Base-by-base conservation (phyloP, 2,329 filamentous ascomycete genomes). In the Ilyonectria robusta region DNA sequence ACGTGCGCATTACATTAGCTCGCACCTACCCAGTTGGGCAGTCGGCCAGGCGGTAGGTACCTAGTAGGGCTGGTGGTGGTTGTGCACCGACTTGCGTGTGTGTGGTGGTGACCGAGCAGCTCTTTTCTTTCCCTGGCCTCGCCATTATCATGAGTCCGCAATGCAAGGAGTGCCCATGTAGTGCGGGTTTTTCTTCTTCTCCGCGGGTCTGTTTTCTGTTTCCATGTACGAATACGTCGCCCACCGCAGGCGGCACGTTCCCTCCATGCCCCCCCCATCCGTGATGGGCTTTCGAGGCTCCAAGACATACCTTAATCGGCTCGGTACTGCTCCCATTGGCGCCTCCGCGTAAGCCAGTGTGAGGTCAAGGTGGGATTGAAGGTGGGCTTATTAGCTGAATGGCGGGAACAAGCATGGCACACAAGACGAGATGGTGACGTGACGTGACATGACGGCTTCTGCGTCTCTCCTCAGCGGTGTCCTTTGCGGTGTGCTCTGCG, bases 1-100 rank as follows among this genome's bases (percentile, higher is more conserved):
- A 65, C 62, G 62, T 65, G 62, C 62, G 50, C 62, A 60, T 56
- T 60, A 59, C 56, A 65, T 65, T 59, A 65, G 55, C 62, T 65
- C 35, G 48, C 62, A 65, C 62, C 62, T 65, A 60, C 62, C 62
- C 19, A 51, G 50, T 65, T 60, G 51, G 57, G 62, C 57, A 65
- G 40, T 15, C 15, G 15, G 26, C 26, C 26, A 26, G 50, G 50
- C 33, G 51, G 59, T 47, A 58, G 4, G 7, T 26, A 46, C 8
- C 35, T n/a, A 59, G 57, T 60, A 60, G 50, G 62, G 55, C 55
- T 65, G 55, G 47, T 51, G 15, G 29, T 59, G 44, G 26, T 54
- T 21, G 23, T 46, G 48, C 11, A 8, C 17, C 40, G n/a, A n/a
- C 15, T 42, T 17, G 13, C 33, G 37, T 35, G 51, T 44, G 58